Evolutionary conservation across 2,329 filamentous ascomycete species (phyloP).

Genomic region (Xylariaceae sp.): DNA sequence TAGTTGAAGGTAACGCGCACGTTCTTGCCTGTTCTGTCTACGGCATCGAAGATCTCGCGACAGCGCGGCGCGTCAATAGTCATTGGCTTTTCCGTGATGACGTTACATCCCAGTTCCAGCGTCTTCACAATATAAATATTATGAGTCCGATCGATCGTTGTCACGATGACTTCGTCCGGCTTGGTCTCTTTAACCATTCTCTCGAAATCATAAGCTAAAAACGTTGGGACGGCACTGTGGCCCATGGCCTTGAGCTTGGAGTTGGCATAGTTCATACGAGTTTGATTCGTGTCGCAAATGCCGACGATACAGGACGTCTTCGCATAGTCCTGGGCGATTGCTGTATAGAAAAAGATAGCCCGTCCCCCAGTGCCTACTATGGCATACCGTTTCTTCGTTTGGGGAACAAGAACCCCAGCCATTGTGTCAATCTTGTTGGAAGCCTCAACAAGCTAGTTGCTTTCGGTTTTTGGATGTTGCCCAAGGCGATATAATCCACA

Average conservation of each 20-base stretch:
- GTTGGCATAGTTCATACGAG: constrained; percentile 64
- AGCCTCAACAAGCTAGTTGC: not conserved
- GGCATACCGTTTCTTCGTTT: constrained; percentile 54
- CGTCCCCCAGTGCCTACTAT: constrained; percentile 65
- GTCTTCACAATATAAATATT: constrained; percentile 66
- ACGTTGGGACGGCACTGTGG: constrained; percentile 59
- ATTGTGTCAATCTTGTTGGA: constrained; percentile 20
- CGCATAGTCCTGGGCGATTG: constrained; percentile 60
- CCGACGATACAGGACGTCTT: constrained; percentile 59
- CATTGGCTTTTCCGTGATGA: constrained; percentile 71
- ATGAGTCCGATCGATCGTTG: constrained; percentile 68
- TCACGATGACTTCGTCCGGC: constrained; percentile 68
- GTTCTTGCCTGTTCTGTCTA: constrained; percentile 54
- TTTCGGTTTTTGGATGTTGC: not conserved
- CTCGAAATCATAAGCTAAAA: constrained; percentile 61
- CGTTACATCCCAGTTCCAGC: constrained; percentile 64
- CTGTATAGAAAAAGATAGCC: constrained; percentile 66
- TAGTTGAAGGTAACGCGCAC: constrained; percentile 70
- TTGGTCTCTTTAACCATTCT: constrained; percentile 62
- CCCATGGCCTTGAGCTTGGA: constrained; percentile 53
- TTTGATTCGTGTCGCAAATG: constrained; percentile 67
- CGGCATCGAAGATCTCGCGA: constrained; percentile 60
- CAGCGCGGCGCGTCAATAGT: constrained; percentile 65
- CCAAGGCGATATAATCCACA: not conserved
- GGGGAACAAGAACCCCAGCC: constrained; percentile 25